Base-by-base conservation (phyloP, 805 yeast species). In the Ascoidea tarda region DNA sequence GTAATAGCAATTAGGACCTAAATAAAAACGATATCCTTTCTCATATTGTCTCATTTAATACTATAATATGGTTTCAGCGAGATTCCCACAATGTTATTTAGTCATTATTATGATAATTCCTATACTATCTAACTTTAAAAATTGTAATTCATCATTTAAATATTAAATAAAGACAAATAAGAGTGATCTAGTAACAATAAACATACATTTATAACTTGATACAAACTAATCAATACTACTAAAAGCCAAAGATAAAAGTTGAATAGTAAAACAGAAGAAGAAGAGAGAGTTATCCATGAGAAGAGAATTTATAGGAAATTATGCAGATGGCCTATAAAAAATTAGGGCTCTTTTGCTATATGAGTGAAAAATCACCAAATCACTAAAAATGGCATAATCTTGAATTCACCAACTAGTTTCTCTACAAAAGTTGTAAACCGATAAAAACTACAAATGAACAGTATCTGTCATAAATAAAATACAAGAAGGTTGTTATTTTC, bases 91-190 rank as follows among this genome's bases (percentile, higher is more conserved):
- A 53, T 53, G 48, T 50, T 48, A 47, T 60, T 63, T 65, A 69
- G 65, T 54, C 60, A 68, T 67, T 62, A 59, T 53, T 51, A 55
- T 54, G 55, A 50, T 53, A 54, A 64, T 62, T 69, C 73, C 66
- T 68, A 66, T 69, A 69, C 73, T 69, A 69, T 69, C 73, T 69
- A 69, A 72, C 71, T 69, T 66, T 69, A 62, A 65, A 59, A 62
- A 60, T 57, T 50, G 47, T 49, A 52, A 46, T 50, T 58, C 61
- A 57, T 58, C 60, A 57, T 56, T 14, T 47, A 33, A 33, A 51
- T 5, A 38, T 14, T 16, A 4, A 33, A 32, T n/a, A 8, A 14
- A 16, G 16, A 16, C 32, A 45, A 46, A 33, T 6, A 51, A 49
- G 49, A 49, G 45, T 33, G 16, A 6, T 50, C 45, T 46, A 16